phyloP scores from a whole-genome alignment of 495 filamentous ascomycete species.

The Penicillium fimorum region DNA sequence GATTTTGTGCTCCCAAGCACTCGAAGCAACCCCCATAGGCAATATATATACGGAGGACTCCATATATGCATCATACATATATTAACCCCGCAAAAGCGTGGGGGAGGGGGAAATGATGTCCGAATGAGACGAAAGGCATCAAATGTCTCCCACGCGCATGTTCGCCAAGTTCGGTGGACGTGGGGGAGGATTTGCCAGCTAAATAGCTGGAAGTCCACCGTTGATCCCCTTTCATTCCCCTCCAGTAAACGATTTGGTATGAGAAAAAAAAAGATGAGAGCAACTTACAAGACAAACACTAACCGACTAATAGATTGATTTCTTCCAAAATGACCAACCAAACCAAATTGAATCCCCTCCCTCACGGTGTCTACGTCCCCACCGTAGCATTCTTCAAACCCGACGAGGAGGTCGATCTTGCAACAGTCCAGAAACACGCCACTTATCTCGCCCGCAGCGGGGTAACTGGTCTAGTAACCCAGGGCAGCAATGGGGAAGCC shows the following conservation, averaged over 20 bases:
- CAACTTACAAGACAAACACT: not conserved
- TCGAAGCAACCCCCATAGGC: no score
- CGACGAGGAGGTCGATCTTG: constrained; percentile 62
- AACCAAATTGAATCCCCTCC: constrained; percentile 29
- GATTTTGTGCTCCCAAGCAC: no score
- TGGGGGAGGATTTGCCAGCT: constrained; percentile 3
- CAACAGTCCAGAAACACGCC: constrained; percentile 71
- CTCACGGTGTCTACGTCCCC: constrained; percentile 64
- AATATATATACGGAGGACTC: no score
- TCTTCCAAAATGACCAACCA: constrained; percentile 30
- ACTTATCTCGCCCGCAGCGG: constrained; percentile 80
- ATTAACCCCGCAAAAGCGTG: constrained; percentile 23
- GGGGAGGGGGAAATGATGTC: constrained; percentile 8
- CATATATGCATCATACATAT: no score
- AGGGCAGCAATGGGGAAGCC: constrained; percentile 89
- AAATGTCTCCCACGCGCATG: not conserved
- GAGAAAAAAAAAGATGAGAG: not conserved
- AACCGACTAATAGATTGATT: not conserved
- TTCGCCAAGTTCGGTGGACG: not conserved
- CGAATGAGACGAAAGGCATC: not conserved
- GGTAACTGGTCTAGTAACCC: constrained; percentile 75
- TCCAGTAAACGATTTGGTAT: constrained; percentile 2
- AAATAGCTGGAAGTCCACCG: constrained; percentile 1
- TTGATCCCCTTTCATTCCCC: not conserved
- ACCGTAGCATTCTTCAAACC: constrained; percentile 67